Conservation (phyloP, 179 eudicot genomes). For the Spergularia azorica region DNA sequence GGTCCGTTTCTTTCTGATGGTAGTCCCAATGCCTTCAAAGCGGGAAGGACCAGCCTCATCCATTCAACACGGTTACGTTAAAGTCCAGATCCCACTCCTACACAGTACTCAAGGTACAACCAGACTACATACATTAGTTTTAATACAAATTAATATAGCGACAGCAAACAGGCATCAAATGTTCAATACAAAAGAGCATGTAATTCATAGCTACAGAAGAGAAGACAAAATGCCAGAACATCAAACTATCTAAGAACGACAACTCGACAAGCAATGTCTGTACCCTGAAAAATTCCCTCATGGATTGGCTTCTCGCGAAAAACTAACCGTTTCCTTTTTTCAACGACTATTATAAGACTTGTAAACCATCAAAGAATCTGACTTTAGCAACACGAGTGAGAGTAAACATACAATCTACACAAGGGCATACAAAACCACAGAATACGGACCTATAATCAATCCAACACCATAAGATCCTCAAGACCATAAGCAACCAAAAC, state of each 20-base stretch:
- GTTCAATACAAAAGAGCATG: not conserved
- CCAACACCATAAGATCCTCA: not conserved
- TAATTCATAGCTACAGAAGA: not conserved
- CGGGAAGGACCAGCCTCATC: constrained; percentile 55
- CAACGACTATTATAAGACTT: not conserved
- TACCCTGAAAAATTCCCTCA: not conserved
- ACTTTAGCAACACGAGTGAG: not conserved
- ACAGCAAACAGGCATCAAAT: not conserved
- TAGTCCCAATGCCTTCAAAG: constrained; percentile 50
- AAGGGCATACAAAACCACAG: not conserved
- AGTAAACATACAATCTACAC: not conserved
- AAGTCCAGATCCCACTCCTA: constrained; percentile 1
- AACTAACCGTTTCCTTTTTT: not conserved
- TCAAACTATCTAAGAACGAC: not conserved
- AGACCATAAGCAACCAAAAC: not conserved
- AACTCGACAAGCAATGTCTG: not conserved
- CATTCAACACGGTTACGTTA: constrained; percentile 41
- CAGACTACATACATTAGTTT: constrained; percentile 21
- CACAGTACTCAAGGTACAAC: not conserved
- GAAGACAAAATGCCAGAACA: too few species aligned
- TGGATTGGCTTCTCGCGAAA: not conserved
- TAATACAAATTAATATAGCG: not conserved
- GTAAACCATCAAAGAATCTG: not conserved
- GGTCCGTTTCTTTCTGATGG: constrained; percentile 64
- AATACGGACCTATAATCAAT: not conserved